phyloP scores from a whole-genome alignment of 2,329 filamentous ascomycete genomes.

The Colletotrichum spinosum region DNA sequence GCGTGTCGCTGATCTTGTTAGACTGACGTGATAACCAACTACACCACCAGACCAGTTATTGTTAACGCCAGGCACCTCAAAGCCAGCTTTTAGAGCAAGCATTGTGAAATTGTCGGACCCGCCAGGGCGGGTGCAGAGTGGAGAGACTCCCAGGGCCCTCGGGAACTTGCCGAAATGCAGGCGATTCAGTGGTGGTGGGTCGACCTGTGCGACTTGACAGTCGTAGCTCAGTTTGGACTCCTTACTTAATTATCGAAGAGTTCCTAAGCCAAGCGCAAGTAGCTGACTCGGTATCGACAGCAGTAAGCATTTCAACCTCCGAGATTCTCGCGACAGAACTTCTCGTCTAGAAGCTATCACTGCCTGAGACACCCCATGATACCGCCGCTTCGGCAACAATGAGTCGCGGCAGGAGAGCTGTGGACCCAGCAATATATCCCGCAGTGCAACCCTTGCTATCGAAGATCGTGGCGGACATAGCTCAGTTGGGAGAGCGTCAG shows the following conservation, averaged over 20 bases:
- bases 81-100: slow-evolving; percentile 2
- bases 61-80: accelerated
- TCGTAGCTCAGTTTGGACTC: too few species aligned
- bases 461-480: slow-evolving; percentile 36
- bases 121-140: neutral
- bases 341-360: too few species aligned
- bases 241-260: too few species aligned
- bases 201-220: too few species aligned
- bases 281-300: too few species aligned
- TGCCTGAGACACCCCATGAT: too few species aligned
- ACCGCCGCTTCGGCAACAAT: too few species aligned
- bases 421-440: neutral
- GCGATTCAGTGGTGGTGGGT: neutral
- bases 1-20: slow-evolving; percentile 44
- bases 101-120: slow-evolving; percentile 9
- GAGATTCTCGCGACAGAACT: too few species aligned
- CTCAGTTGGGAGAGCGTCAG: slow-evolving; percentile 38
- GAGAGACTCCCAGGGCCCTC: slow-evolving; percentile 16
- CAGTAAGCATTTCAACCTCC: too few species aligned
- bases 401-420: neutral
- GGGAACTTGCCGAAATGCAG: neutral
- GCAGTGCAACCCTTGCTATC: accelerated
- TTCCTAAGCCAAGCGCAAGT: too few species aligned
- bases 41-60: slow-evolving; percentile 42
- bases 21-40: slow-evolving; percentile 63